Base-by-base conservation (phyloP, 176 grass and related monocot species). In the Cenchrus americanus region DNA sequence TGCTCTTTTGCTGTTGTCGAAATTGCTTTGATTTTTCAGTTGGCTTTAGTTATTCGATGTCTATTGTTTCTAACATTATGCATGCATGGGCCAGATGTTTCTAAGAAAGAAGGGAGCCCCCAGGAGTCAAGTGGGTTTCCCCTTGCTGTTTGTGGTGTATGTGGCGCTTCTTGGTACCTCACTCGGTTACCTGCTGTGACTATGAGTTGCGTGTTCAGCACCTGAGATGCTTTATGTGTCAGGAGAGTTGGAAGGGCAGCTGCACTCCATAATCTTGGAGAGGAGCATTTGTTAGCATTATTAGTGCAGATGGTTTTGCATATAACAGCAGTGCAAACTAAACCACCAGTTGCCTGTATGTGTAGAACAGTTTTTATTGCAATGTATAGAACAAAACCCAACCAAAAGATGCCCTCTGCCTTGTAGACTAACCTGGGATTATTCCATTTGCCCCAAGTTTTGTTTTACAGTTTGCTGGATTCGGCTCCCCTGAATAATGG, bases 121-220 rank as follows among this genome's bases (percentile, higher is more conserved):
- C 42, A 90, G 86, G 88, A 62, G 26, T 66, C 89, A 91, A 80
- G 13, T 87, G 52, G 96, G 96, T 34, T 99, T 94, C 66, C 93
- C 96, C 3, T 80, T 94, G 59, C 84, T 94, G 44, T 99, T 99
- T 86, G 93, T 96, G 8, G 84, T 99, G 71, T 99, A 91, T 21
- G 83, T 99, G 86, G 89, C 91, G 53, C 87, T 99, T 24, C 81
- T 93, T 46, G 91, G 91, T 62, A 85, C 88, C 34, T 66, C 78
- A 9, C 81, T 99, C 5, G 96, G 96, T 78, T 92, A 94, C 70
- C 77, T 96, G 27, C 62, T 99, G 80, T 91, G 79, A 71, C 15
- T 87, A 83, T 96, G 88, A 99, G 73, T 66, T 64, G 18, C 15
- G 17, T 55, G 73, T 75, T 73, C 62, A 79, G 32, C 43, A 43